Conservation (phyloP, 768 basidiomycete species). For the Amanita fuliginea region DNA sequence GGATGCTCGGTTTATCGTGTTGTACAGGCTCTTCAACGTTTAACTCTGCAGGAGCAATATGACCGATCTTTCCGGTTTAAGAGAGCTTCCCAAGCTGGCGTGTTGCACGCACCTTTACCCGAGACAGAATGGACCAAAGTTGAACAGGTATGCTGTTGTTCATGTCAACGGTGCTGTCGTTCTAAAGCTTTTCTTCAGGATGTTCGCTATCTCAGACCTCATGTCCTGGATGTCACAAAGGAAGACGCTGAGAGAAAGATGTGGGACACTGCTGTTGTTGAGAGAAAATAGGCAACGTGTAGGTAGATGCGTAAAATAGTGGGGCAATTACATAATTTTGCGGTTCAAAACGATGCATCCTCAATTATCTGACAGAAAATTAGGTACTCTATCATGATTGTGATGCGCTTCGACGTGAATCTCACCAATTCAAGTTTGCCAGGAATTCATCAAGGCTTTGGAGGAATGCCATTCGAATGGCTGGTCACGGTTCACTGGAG, state of each 20-base stretch:
- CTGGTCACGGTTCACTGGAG: slow-evolving; percentile 59
- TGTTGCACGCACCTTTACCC: slow-evolving; percentile 70
- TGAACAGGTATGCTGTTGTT: slow-evolving; percentile 46
- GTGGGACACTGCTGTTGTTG: slow-evolving; percentile 75
- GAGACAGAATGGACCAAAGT: slow-evolving; percentile 72
- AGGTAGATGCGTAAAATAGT: background rate
- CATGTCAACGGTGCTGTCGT: background rate
- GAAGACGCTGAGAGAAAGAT: slow-evolving; percentile 68
- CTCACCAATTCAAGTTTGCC: slow-evolving; percentile 39
- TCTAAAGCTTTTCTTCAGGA: slow-evolving; percentile 45
- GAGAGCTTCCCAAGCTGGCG: slow-evolving; percentile 66
- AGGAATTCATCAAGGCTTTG: slow-evolving; percentile 68
- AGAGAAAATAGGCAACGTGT: slow-evolving; percentile 43
- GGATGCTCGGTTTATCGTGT: background rate
- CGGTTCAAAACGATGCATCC: slow-evolving; percentile 46
- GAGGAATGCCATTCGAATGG: slow-evolving; percentile 53
- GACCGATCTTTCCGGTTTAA: slow-evolving; percentile 90
- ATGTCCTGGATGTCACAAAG: slow-evolving; percentile 57
- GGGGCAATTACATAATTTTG: background rate
- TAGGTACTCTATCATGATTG: slow-evolving; percentile 23
- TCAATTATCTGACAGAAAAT: slow-evolving; percentile 57
- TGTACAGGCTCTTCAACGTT: slow-evolving; percentile 67
- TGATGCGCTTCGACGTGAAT: background rate
- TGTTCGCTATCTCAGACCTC: slow-evolving; percentile 75
- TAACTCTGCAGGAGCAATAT: slow-evolving; percentile 71